Evolutionary conservation across 768 basidiomycete species (phyloP), one percentile per base, ranked within the genome.

Genomic region (Tulasnella sp.): DNA sequence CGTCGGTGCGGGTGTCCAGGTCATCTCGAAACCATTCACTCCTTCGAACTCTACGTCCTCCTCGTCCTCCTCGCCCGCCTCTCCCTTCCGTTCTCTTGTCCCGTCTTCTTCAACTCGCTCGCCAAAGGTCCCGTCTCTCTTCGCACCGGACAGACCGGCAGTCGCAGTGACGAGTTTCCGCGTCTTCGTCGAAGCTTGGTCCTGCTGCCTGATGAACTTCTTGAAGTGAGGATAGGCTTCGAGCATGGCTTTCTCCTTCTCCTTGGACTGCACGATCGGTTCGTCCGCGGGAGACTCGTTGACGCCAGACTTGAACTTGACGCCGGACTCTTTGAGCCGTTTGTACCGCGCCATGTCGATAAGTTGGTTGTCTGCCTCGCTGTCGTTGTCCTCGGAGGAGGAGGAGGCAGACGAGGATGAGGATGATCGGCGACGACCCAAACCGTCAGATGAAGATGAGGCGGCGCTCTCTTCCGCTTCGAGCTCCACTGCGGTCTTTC

Each of bases 401-500:
- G 52, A 62, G 9, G 39, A 26, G 14, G 34, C 19, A 19, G 62
- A 41, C 35, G 37, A 39, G 34, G 52, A 59, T 1, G 52, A 59
- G 32, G 52, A 59, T 22, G 52, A 26, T 11, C 22, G 52, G 22
- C n/a, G 39, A 12, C 72, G 71, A 19, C 77, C 37, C 75, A 75
- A 3, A 73, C 79, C 68, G 78, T 73, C 71, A 74, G 76, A 69
- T 76, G 79, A 65, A 6, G 80, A 80, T 36, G 74, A 75, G 12
- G 77, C 87, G 73, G 93, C 91, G 75, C 89, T 92, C 78, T 94
- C 92, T 19, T 95, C 95, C 36, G 92, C 92, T 75, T 95, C 93
- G 40, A 92, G 88, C 77, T 95, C 91, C 32, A 93, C 91, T 1
- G 90, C 92, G 0, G 92, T 95, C 84, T 86, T 92, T 66, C 75